phyloP scores from a whole-genome alignment of 2,329 filamentous ascomycete genomes.

The Sclerotinia subarctica region DNA sequence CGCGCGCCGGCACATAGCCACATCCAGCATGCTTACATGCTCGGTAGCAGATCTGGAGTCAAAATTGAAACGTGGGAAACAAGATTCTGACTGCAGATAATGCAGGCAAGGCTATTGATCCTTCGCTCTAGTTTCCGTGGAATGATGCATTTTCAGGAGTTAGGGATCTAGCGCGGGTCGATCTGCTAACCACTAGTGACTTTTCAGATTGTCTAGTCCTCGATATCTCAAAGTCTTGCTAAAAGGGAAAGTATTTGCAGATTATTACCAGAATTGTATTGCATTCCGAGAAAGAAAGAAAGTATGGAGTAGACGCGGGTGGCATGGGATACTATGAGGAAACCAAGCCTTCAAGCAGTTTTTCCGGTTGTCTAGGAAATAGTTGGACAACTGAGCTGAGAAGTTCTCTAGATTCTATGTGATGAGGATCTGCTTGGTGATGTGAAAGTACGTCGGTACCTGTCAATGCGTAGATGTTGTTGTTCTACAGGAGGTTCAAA shows the following conservation, averaged over 20 bases:
- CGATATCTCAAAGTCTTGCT: background rate
- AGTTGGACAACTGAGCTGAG: conserved; percentile 1
- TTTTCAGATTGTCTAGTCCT: background rate
- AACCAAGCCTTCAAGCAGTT: background rate
- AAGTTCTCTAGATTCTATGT: background rate
- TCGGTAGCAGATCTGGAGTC: conserved; percentile 25
- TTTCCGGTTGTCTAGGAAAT: background rate
- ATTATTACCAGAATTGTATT: background rate
- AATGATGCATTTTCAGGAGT: background rate
- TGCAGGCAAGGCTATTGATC: conserved; percentile 28
- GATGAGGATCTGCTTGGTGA: background rate
- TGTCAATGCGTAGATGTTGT: conserved; percentile 1
- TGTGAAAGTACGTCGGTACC: conserved; percentile 2
- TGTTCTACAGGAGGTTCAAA: conserved; percentile 2
- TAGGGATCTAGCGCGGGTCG: background rate
- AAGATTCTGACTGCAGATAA: conserved; percentile 24
- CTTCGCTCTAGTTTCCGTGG: conserved; percentile 19
- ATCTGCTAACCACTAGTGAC: background rate
- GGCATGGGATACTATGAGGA: background rate
- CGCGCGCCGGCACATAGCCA: conserved; percentile 19
- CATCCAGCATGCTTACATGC: conserved; percentile 21
- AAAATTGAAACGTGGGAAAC: conserved; percentile 26
- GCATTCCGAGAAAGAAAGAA: background rate
- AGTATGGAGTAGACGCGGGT: background rate
- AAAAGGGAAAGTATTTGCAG: background rate